Evolutionary conservation across 1,139 yeast genomes (phyloP), one percentile per base, ranked within the genome.

Genomic region (Kodamaea anthophila): DNA sequence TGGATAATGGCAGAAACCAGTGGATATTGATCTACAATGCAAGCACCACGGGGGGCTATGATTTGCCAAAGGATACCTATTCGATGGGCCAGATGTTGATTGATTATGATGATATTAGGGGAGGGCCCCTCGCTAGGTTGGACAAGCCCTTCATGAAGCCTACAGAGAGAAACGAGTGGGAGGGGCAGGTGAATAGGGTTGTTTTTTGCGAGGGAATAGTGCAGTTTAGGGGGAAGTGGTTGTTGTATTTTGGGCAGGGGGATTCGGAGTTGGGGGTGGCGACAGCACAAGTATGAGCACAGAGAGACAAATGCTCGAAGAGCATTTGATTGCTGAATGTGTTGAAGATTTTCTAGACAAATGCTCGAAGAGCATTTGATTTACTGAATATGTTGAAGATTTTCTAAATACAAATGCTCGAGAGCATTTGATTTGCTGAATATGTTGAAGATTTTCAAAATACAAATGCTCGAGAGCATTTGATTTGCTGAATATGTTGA

Each of bases 131-230:
- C 21, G 66, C 69, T 4, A 43, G 71, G 14, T 36, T 61, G 32
- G 70, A 64, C 23, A 38, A 40, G 12, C 70, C 71, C 2, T 44
- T 60, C 24, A 42, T 65, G 37, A 49, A 41, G 9, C 71, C 71
- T 2, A 61, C 59, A 18, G 46, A 43, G 29, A 38, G 42, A n/a
- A 62, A 65, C 35, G 71, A 65, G 35, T 43, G 53, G 16, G 46
- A 46, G 21, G 71, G 71, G 2, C 70, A 64, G 40, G 71, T 65
- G 12, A 53, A 64, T 36, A 52, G 56, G 33, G 71, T 65, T 21
- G 70, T 65, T 2, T 65, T 65, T 39, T 61, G 69, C 33, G 70
- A 64, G 38, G 71, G 71, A 0, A 39, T 65, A 19, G 70, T 65
- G 4, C 70, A 65, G 35, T 65, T 60, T 38, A 53, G 58, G 27